Percentiles rank a stretch among this genome's conserved stretches.
phyloP scores from a whole-genome alignment of 768 basidiomycete species.

The Kwoniella sp. region DNA sequence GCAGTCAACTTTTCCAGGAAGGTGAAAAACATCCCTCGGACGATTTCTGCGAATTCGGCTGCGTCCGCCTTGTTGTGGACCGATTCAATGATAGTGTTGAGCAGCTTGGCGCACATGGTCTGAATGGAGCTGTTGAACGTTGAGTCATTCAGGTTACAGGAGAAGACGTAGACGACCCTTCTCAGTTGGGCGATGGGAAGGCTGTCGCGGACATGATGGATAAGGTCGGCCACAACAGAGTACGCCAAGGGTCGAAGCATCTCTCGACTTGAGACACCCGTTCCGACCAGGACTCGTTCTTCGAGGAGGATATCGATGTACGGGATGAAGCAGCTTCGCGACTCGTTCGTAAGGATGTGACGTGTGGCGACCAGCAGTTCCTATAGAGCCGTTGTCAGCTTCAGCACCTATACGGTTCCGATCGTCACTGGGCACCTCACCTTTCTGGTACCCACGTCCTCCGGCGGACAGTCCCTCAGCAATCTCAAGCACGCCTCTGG shows the following conservation, averaged over 20 bases:
- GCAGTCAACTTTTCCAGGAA: slow-evolving; percentile 80
- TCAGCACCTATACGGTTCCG: no score
- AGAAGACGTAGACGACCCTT: slow-evolving; percentile 75
- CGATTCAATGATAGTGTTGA: slow-evolving; percentile 80
- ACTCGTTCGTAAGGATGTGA: slow-evolving; percentile 74
- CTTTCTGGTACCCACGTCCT: slow-evolving; percentile 74
- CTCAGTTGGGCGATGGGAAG: slow-evolving; percentile 70
- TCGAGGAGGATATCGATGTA: slow-evolving; percentile 86
- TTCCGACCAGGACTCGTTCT: slow-evolving; percentile 82
- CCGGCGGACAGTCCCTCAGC: slow-evolving; percentile 86
- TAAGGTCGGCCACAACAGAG: slow-evolving; percentile 82
- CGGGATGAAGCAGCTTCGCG: slow-evolving; percentile 70
- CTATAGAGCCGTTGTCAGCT: slow-evolving; percentile 51
- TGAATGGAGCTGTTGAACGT: slow-evolving; percentile 75
- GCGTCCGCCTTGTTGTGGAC: slow-evolving; percentile 71
- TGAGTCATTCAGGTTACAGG: slow-evolving; percentile 82
- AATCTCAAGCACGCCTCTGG: slow-evolving; percentile 77
- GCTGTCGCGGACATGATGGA: slow-evolving; percentile 83
- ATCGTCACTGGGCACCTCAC: no score
- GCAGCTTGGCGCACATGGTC: slow-evolving; percentile 85
- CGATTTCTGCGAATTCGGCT: slow-evolving; percentile 64
- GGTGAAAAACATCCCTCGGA: slow-evolving; percentile 72
- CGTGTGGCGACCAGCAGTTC: slow-evolving; percentile 89
- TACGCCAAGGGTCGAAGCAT: slow-evolving; percentile 77
- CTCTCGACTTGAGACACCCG: slow-evolving; percentile 76